Percentiles rank a stretch among this genome's conserved stretches.
These are phyloP conservation scores for Xenoacremonium recifei DNA, from an alignment of 2,329 filamentous ascomycete species.

Conservation along the genomic window DNA sequence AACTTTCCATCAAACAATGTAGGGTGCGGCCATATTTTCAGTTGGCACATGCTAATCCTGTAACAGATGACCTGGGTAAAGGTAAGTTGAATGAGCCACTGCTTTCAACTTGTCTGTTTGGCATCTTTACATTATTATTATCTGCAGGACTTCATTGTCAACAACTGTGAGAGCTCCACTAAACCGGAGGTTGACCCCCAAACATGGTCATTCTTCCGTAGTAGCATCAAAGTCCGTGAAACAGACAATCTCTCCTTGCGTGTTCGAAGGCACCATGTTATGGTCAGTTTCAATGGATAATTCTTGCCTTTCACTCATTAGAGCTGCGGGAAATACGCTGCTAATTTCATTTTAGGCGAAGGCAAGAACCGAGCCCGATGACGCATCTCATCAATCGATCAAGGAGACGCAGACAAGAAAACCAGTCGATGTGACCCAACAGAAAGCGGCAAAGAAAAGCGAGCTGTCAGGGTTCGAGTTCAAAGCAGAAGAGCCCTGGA, in stretches of 20 bases:
- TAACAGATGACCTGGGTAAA: slow-evolving; percentile 6
- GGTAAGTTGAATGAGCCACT: background rate
- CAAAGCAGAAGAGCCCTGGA: no score
- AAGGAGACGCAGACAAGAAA: no score
- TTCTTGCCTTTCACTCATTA: background rate
- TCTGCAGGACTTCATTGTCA: background rate
- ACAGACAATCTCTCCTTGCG: slow-evolving; percentile 1
- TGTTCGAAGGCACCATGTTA: slow-evolving; percentile 1
- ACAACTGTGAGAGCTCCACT: background rate
- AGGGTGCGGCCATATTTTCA: background rate
- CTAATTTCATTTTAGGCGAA: no score
- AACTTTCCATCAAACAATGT: slow-evolving; percentile 10
- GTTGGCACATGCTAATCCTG: background rate
- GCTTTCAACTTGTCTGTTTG: background rate
- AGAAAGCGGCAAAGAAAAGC: no score
- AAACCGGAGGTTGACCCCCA: background rate
- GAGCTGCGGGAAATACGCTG: no score
- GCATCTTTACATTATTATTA: background rate
- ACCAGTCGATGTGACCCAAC: no score
- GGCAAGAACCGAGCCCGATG: no score
- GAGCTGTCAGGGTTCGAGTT: no score
- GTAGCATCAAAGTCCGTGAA: slow-evolving; percentile 4
- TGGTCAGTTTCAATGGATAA: background rate
- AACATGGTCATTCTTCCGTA: slow-evolving; percentile 5
- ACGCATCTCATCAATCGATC: no score